Percentiles rank a stretch among this genome's conserved stretches.
These are phyloP conservation scores for Rhizophagus sp. DNA, from an alignment of 192 early-diverging fungal species.

Conservation along the genomic window DNA sequence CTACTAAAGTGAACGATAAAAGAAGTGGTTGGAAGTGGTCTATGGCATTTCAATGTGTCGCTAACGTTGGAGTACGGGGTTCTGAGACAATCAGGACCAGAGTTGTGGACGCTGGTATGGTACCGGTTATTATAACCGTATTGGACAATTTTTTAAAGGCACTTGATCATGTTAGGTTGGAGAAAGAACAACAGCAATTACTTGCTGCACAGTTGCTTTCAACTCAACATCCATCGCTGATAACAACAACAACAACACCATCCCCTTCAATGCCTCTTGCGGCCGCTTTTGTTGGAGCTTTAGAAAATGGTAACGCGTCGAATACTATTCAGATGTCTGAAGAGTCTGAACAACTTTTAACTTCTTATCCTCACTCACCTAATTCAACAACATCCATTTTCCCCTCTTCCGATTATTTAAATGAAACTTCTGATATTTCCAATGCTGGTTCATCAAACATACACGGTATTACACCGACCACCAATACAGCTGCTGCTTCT, in stretches of 20 bases:
- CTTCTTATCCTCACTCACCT: slow-evolving; percentile 15
- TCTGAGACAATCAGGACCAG: slow-evolving; percentile 75
- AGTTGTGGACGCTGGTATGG: slow-evolving; percentile 83
- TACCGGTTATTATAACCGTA: slow-evolving; percentile 81
- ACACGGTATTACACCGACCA: slow-evolving; percentile 7
- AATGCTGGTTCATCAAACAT: slow-evolving; percentile 33
- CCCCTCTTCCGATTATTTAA: slow-evolving; percentile 13
- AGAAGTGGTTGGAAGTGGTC: slow-evolving; percentile 81
- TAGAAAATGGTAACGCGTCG: slow-evolving; percentile 29
- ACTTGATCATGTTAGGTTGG: slow-evolving; percentile 53
- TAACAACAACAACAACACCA: slow-evolving; percentile 26
- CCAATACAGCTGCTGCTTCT: slow-evolving; percentile 29
- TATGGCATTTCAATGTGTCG: slow-evolving; percentile 80
- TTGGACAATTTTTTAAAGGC: slow-evolving; percentile 63
- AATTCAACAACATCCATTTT: slow-evolving; percentile 31
- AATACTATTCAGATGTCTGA: slow-evolving; percentile 27
- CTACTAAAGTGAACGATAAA: slow-evolving; percentile 65
- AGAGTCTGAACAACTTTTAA: slow-evolving; percentile 15
- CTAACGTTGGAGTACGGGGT: slow-evolving; percentile 85
- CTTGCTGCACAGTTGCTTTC: slow-evolving; percentile 31
- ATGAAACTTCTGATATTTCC: slow-evolving; percentile 31
- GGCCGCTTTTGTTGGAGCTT: slow-evolving; percentile 28
- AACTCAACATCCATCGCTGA: slow-evolving; percentile 31
- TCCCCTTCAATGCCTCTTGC: slow-evolving; percentile 31
- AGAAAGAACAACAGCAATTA: slow-evolving; percentile 50